Percentiles rank a stretch among this genome's conserved stretches.
These are phyloP conservation scores for Cucurbita pepo DNA, from an alignment of 306 rosid species.

Conservation along the genomic window DNA sequence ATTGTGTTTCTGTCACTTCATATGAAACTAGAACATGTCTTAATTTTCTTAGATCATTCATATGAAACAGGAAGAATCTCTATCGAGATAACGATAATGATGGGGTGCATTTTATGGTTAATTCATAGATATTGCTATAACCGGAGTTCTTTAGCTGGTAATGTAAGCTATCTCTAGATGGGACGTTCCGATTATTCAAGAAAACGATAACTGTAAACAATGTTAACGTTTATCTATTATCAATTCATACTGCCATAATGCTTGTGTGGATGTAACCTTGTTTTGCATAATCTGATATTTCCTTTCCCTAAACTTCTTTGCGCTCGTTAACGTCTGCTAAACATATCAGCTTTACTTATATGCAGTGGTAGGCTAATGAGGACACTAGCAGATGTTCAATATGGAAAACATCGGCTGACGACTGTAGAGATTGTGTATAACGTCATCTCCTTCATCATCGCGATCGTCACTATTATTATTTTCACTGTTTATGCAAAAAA, in stretches of 20 bases:
- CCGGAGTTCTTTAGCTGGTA: background rate
- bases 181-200: background rate
- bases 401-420: slow-evolving; percentile 67
- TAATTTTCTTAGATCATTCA: background rate
- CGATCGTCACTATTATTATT: slow-evolving; percentile 58
- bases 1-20: background rate
- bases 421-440: slow-evolving; percentile 79
- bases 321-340: background rate
- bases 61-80: background rate
- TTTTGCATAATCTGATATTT: background rate
- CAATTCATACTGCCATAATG: background rate
- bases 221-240: background rate
- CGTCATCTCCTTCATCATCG: slow-evolving; percentile 54
- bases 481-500: slow-evolving; percentile 83
- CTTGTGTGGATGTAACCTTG: background rate
- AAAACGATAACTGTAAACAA: background rate
- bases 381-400: slow-evolving; percentile 67
- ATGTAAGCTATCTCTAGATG: background rate
- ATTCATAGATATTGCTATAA: background rate
- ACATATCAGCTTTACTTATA: background rate
- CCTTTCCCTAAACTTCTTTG: background rate
- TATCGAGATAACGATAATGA: background rate
- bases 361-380: slow-evolving; percentile 76
- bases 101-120: background rate
- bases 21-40: background rate